Evolutionary conservation across 2,329 filamentous ascomycete species (phyloP), one percentile per base, ranked within the genome.

Genomic region (Talaromyces amestolkiae): DNA sequence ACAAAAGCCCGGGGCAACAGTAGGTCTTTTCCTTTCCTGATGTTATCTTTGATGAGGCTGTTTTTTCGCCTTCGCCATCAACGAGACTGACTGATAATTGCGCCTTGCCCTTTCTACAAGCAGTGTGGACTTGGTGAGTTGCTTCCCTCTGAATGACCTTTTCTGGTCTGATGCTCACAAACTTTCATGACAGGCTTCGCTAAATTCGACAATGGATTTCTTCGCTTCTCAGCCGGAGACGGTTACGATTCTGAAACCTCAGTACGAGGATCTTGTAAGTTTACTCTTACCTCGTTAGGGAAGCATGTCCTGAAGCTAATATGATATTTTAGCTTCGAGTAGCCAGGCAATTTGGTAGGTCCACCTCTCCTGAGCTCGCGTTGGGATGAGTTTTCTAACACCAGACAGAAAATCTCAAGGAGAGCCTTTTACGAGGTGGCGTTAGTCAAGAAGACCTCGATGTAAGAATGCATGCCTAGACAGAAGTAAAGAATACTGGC

Each of bases 251-350:
- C 79, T 84, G 43, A 86, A 83, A 71, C 74, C 77, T 59, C 87
- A 92, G 72, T 86, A 92, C 76, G 83, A 88, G 59, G 76, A 75
- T 58, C 80, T 92, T 67, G 81, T 87, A 69, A 75, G 82, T 7
- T 56, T 65, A 68, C 70, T 63, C 37, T 10, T 37, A 27, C 68
- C 33, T n/a, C 17, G 8, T 31, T 3, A 17, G 13, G 41, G 11
- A 47, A 27, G 9, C 24, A 11, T 24, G 37, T 27, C 2, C 17
- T 31, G 33, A 39, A 58, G 24, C 19, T 49, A 61, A 9, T 13
- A 31, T 33, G 17, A 45, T 54, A 51, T 61, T 33, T n/a, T 66
- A 76, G 73, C 66, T 73, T 63, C 70, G 69, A 22, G 69, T 69
- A 33, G 71, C 69, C 45, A 69, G 68, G 37, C 71, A 75, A 66